Conservation (phyloP, 331 rosid genomes). For the Pyracantha coccinea region DNA sequence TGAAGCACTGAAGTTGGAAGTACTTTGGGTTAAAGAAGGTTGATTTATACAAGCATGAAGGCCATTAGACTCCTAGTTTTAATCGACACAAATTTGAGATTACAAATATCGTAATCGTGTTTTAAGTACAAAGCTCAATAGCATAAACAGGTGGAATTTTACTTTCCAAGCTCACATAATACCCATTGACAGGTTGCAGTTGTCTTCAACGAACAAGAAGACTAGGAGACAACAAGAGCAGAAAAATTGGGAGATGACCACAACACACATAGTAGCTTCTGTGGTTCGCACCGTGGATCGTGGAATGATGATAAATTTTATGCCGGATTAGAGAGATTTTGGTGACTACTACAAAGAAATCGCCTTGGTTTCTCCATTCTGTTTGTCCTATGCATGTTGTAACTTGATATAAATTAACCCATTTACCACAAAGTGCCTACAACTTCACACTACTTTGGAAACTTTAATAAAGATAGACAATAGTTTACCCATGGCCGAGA, state of each 20-base stretch:
- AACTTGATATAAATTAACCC: conserved; percentile 6
- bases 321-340: conserved; percentile 1
- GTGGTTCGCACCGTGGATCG: background rate
- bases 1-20: background rate
- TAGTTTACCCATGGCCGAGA: conserved; percentile 41
- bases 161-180: background rate
- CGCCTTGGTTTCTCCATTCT: conserved; percentile 30
- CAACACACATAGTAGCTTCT: background rate
- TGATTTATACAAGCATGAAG: background rate
- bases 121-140: background rate
- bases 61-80: background rate
- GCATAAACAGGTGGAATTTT: background rate
- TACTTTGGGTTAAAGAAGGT: background rate
- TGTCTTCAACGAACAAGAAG: background rate
- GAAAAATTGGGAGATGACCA: conserved; percentile 4
- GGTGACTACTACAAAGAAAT: conserved; percentile 26
- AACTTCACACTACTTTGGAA: background rate
- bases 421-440: background rate
- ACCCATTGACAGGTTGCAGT: background rate
- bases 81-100: background rate
- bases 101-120: background rate
- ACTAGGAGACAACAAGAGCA: background rate
- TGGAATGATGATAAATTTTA: background rate
- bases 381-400: conserved; percentile 11
- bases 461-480: background rate